phyloP scores from a whole-genome alignment of 768 basidiomycete species.

The Steccherinum ochraceum region DNA sequence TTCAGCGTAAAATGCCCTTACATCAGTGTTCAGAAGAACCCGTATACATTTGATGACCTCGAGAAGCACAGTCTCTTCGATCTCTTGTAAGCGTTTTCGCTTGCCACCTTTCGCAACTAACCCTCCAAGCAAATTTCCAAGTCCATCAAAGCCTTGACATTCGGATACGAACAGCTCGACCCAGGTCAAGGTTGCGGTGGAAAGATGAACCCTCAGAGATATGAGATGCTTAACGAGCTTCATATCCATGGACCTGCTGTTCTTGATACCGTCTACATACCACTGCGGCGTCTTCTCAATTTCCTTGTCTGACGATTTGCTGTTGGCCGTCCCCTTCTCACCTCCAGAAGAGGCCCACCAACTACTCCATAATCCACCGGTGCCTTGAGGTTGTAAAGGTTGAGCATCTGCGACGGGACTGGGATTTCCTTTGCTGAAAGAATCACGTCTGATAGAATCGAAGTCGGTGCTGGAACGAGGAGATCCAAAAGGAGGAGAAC shows the following conservation, averaged over 20 bases:
- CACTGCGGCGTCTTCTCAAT: slow-evolving; percentile 44
- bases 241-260: slow-evolving; percentile 45
- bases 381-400: slow-evolving; percentile 55
- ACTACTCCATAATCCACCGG: slow-evolving; percentile 69
- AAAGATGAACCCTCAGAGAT: slow-evolving; percentile 77
- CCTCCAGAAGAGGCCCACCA: slow-evolving; percentile 74
- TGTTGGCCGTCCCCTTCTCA: slow-evolving; percentile 27
- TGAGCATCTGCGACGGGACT: slow-evolving; percentile 13
- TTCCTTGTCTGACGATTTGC: slow-evolving; percentile 27
- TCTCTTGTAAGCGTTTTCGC: slow-evolving; percentile 51
- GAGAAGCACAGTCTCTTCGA: slow-evolving; percentile 59
- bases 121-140: slow-evolving; percentile 50
- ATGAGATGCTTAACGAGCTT: slow-evolving; percentile 74
- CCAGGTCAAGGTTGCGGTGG: slow-evolving; percentile 75
- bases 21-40: slow-evolving; percentile 81
- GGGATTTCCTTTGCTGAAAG: slow-evolving; percentile 18
- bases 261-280: slow-evolving; percentile 59
- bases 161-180: slow-evolving; percentile 68
- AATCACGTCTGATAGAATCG: slow-evolving; percentile 14
- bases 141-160: slow-evolving; percentile 58
- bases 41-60: slow-evolving; percentile 78
- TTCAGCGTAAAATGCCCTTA: slow-evolving; percentile 35
- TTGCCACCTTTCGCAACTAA: slow-evolving; percentile 68
- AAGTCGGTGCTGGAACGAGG: slow-evolving; percentile 35
- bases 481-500: slow-evolving; percentile 28